These are phyloP conservation scores for Kazachstania sp. DNA, from an alignment of 1,139 yeast species.

Conservation along the genomic window DNA sequence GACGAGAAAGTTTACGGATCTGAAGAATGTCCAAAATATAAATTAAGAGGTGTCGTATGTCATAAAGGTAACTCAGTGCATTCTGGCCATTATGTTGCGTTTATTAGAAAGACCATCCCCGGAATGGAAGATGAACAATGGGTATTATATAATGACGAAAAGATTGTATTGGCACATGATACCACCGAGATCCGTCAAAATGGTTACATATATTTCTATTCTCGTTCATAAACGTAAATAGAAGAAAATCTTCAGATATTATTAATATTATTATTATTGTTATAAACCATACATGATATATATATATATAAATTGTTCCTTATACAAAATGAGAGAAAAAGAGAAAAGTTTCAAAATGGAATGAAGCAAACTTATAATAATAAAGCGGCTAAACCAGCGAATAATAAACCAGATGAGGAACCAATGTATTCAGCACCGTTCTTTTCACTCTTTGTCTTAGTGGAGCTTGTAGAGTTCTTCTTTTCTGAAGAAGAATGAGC, in stretches of 20 bases:
- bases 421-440: slow-evolving; percentile 7
- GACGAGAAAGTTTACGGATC: slow-evolving; percentile 24
- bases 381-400: slow-evolving; percentile 11
- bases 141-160: slow-evolving; percentile 90
- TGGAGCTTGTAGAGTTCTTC: not conserved
- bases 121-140: slow-evolving; percentile 41
- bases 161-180: slow-evolving; percentile 58
- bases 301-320: not conserved
- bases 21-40: slow-evolving; percentile 36
- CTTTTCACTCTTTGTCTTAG: slow-evolving; percentile 2
- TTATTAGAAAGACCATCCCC: slow-evolving; percentile 42
- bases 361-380: slow-evolving; percentile 6
- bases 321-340: not conserved
- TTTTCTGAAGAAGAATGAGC: not conserved
- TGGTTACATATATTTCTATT: slow-evolving; percentile 49
- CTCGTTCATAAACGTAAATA: slow-evolving; percentile 6
- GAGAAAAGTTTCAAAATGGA: not conserved
- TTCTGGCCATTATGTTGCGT: slow-evolving; percentile 93
- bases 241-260: not conserved
- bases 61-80: slow-evolving; percentile 94
- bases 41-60: slow-evolving; percentile 66
- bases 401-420: slow-evolving; percentile 5
- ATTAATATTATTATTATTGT: not conserved
- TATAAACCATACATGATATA: not conserved
- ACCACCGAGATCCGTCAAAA: slow-evolving; percentile 53